Percentiles rank a stretch among this genome's conserved stretches.
phyloP scores from a whole-genome alignment of 2,329 filamentous ascomycete genomes.

The Phoma sp. region DNA sequence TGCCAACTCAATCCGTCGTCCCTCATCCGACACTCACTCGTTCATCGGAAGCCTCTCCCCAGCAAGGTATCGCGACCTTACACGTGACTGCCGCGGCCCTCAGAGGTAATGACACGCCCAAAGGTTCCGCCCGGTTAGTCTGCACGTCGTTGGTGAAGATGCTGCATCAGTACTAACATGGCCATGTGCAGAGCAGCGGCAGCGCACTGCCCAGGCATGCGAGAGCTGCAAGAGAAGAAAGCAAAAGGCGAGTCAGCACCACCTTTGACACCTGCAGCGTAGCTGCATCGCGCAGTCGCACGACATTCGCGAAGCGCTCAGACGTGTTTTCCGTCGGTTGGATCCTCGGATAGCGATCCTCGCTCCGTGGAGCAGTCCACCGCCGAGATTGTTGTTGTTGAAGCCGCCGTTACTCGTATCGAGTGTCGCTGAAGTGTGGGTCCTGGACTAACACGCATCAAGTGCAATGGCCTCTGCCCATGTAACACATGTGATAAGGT shows the following conservation, averaged over 20 bases:
- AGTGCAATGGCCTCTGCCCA: conserved; percentile 66
- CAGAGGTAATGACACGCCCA: conserved; percentile 40
- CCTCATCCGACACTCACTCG: conserved; percentile 41
- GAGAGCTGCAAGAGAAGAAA: conserved; percentile 70
- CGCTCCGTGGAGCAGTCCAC: neutral
- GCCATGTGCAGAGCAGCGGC: conserved; percentile 65
- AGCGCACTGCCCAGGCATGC: conserved; percentile 69
- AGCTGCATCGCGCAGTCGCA: neutral
- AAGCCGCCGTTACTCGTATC: neutral
- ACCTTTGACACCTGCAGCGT: conserved; percentile 3
- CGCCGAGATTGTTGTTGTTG: conserved; percentile 1
- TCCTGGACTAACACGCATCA: conserved; percentile 21
- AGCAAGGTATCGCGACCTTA: conserved; percentile 18
- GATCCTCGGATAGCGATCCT: neutral
- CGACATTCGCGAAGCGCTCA: neutral
- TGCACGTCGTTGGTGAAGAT: conserved; percentile 12
- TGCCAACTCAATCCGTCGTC: conserved; percentile 22
- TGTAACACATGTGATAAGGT: conserved; percentile 66
- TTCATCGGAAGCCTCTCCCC: conserved; percentile 34
- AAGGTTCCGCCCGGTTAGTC: conserved; percentile 43
- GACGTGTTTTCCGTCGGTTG: neutral
- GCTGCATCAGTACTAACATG: conserved; percentile 48
- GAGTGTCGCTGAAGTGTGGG: conserved; percentile 2
- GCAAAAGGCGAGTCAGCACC: conserved; percentile 63
- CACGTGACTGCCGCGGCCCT: conserved; percentile 30